Evolutionary conservation across 768 basidiomycete species (phyloP), one percentile per base, ranked within the genome.

Genomic region (Podaxis mareebaensis): DNA sequence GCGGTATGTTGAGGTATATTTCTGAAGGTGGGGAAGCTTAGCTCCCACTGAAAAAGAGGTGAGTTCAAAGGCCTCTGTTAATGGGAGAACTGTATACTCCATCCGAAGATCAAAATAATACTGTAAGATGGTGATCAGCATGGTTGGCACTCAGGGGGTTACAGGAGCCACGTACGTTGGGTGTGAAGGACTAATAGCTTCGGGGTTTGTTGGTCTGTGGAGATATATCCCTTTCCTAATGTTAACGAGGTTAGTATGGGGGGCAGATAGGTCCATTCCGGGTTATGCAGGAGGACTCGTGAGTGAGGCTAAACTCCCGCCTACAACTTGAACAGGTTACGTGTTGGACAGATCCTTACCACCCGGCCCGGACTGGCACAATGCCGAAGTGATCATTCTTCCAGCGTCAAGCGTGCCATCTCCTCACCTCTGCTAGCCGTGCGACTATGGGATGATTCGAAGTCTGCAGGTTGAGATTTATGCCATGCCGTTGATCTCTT

Each of bases 61-160:
- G 36, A 36, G 58, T 24, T 46, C 46, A 53, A 53, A 2, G 17
- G 24, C 17, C 26, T 22, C 3, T 20, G n/a, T 4, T 39, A 11
- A 36, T 28, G 22, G 1, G 20, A 15, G 33, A 58, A 60, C 26
- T n/a, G 76, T 80, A 38, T 44, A 82, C 81, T 79, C 82, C 82
- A 82, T 64, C 80, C 77, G 65, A 81, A 82, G 30, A 80, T 70
- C 12, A 83, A 58, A 49, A 82, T 77, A 13, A 82, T 61, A 2
- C 81, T 82, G 33, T 1, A 61, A 36, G 2, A 20, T 28, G 4
- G 17, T n/a, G 17, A 26, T 59, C 30, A 59, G 46, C 17, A 13
- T 51, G n/a, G 33, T 2, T 1, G 20, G n/a, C 39, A n/a, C 15
- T 7, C 26, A 48, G 17, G n/a, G 36, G 22, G 17, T 46, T 2